Conservation (phyloP, 352 stramenopile genomes). For the Globisporangium nunn region DNA sequence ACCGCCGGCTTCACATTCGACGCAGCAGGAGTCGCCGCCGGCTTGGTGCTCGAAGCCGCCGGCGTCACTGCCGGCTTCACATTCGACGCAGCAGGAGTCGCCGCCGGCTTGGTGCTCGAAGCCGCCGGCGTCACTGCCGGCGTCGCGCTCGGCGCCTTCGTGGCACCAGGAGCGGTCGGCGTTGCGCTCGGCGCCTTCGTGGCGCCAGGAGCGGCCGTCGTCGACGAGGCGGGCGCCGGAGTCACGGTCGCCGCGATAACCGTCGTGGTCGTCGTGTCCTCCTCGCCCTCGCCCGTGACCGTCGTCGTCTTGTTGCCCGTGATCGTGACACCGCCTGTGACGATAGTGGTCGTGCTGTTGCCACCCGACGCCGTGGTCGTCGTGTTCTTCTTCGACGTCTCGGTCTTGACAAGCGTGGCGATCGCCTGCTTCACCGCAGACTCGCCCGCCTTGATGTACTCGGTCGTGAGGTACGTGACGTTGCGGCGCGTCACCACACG, state of each 20-base stretch:
- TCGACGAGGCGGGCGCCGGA: constrained; percentile 5
- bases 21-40: constrained; percentile 2
- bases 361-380: constrained; percentile 16
- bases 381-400: constrained; percentile 6
- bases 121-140: constrained; percentile 3
- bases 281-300: constrained; percentile 3
- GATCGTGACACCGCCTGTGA: constrained; percentile 8
- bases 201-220: constrained; percentile 1
- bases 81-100: background rate
- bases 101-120: background rate
- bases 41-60: background rate
- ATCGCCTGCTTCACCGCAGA: constrained; percentile 11
- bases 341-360: constrained; percentile 5
- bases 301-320: constrained; percentile 13
- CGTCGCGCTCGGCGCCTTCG: background rate
- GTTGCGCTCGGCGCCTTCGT: constrained; percentile 3
- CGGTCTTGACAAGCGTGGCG: constrained; percentile 5
- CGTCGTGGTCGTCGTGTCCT: constrained; percentile 11
- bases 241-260: constrained; percentile 6
- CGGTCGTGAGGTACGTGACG: constrained; percentile 20
- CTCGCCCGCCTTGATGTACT: constrained; percentile 21
- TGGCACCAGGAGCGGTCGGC: background rate
- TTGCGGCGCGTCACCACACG: constrained; percentile 12
- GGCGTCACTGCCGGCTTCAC: constrained; percentile 6
- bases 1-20: background rate